Base-by-base conservation (phyloP, 2,329 filamentous ascomycete species). In the Teratosphaeria zuluensis region DNA sequence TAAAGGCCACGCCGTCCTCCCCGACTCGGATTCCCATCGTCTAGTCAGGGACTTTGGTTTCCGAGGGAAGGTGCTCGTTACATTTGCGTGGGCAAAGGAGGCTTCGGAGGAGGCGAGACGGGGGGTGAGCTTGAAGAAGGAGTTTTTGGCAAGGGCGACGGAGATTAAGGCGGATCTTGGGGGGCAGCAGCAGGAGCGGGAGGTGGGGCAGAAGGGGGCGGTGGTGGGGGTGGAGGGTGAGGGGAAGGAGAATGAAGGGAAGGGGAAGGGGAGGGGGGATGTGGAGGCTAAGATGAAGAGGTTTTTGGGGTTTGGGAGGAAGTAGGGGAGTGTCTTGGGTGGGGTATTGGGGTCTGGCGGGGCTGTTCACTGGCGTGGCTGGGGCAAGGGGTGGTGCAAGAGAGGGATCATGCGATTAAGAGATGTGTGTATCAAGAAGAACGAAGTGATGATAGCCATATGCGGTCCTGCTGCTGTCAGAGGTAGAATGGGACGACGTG, bases 1-100 rank as follows among this genome's bases (percentile, higher is more conserved):
- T 31, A 83, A 80, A 59, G 77, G 76, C 5, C 64, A 63, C 5
- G 61, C 66, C 19, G 62, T 57, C 9, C 33, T 70, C 0, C 69
- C 68, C 0, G 62, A 69, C 51, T 55, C 54, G 35, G 53, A 60
- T 11, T 32, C 57, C 4, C 80, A 80, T 69, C 81, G 72, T 52
- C 76, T 96, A n/a, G 88, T 96, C 59, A 79, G 81, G 56, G 84
- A 86, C 58, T 81, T 95, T 64, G 84, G 85, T 14, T 81, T 96
- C 62, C 81, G 80, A 2, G 85, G 85, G 6, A 81, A 84, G 35
- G 85, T 92, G 33, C 77, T 95, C 8, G 77, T 96, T 51, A 92
- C 87, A 60, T 81, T 95, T 61, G 75, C 84, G 1, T 95, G 90
- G 89, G 83, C 84, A 21, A 81, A 86, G 53, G 78, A 73, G 42